Evolutionary conservation across 1,139 yeast species (phyloP), one percentile per base, ranked within the genome.

Genomic region (Diutina rugosa): DNA sequence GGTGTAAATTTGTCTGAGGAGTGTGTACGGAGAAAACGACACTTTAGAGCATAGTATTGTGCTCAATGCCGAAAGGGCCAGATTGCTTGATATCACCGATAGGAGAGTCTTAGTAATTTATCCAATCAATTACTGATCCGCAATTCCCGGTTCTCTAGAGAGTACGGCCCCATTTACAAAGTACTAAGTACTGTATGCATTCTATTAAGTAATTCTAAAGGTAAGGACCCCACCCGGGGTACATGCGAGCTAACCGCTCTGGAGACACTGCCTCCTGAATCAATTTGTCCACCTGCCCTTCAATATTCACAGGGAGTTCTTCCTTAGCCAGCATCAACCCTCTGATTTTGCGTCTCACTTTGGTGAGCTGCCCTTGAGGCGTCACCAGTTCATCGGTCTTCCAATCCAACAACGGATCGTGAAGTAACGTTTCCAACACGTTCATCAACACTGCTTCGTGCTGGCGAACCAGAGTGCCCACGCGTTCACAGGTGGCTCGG

Each of bases 391-490:
- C 73, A 38, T 67, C 70, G 46, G 73, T 71, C 58, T 70, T 72
- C 88, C 88, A 84, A 63, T 84, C 90, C 74, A 87, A 81, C 57
- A 90, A 85, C 1, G 96, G 96, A 69, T 95, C 99, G 67, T 93
- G 90, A 59, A 93, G 74, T 67, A 95, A 89, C 0, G 97, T 88
- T 68, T 95, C 99, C 62, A 95, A 76, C 55, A 90, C 87, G 65
- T 93, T 93, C 87, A 90, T 87, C 62, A 95, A 72, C 47, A 91
- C 83, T n/a, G 89, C 87, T 66, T 93, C 97, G 65, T 91, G 86
- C 48, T 76, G 80, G 60, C 98, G 74, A 60, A 95, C 75, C 44
- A 91, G 71, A 6, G 78, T 71, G 62, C 89, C 80, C 0, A 97
- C 87, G 0, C 90, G 90, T 66, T 93, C 99, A 65, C 96, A 85